Evolutionary conservation across 495 filamentous ascomycete genomes (phyloP).

Genomic region (Cercophora sp.): DNA sequence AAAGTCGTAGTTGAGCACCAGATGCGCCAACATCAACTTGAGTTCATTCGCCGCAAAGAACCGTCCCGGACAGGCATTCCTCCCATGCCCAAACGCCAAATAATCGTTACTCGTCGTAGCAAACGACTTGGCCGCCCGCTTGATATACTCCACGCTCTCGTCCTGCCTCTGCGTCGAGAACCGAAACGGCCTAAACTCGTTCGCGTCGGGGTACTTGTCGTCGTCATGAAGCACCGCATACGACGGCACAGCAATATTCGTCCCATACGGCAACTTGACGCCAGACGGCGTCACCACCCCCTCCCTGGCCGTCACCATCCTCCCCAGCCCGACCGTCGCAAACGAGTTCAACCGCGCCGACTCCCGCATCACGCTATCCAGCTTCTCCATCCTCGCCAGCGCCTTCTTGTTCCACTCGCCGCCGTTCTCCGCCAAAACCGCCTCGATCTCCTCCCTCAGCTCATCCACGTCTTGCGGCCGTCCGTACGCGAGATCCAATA

Average conservation of each 20-base stretch:
- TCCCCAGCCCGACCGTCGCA: slow-evolving; percentile 24
- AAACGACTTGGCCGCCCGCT: slow-evolving; percentile 29
- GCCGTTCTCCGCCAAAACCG: slow-evolving; percentile 26
- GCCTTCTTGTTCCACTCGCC: slow-evolving; percentile 43
- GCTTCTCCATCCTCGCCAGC: slow-evolving; percentile 36
- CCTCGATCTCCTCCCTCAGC: slow-evolving; percentile 50
- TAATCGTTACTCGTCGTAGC: slow-evolving; percentile 31
- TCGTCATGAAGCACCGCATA: slow-evolving; percentile 23
- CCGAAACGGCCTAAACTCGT: slow-evolving; percentile 23
- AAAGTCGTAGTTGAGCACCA: slow-evolving; percentile 38
- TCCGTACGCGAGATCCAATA: slow-evolving; percentile 22
- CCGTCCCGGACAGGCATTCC: slow-evolving; percentile 38
- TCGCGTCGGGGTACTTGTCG: slow-evolving; percentile 17
- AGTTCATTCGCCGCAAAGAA: slow-evolving; percentile 42
- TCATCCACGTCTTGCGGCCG: slow-evolving; percentile 43
- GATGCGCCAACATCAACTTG: slow-evolving; percentile 38
- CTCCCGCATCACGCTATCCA: slow-evolving; percentile 39
- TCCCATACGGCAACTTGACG: slow-evolving; percentile 18
- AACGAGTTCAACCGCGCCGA: slow-evolving; percentile 31
- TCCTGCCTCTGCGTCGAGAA: slow-evolving; percentile 20
- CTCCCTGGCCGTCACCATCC: slow-evolving; percentile 25
- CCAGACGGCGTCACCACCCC: slow-evolving; percentile 36
- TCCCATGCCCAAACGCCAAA: slow-evolving; percentile 34
- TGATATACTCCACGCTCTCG: slow-evolving; percentile 24
- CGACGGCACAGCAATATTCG: slow-evolving; percentile 15